These are phyloP conservation scores for Chaetomidium leptoderma DNA, from an alignment of 495 filamentous ascomycete species.

Conservation along the genomic window DNA sequence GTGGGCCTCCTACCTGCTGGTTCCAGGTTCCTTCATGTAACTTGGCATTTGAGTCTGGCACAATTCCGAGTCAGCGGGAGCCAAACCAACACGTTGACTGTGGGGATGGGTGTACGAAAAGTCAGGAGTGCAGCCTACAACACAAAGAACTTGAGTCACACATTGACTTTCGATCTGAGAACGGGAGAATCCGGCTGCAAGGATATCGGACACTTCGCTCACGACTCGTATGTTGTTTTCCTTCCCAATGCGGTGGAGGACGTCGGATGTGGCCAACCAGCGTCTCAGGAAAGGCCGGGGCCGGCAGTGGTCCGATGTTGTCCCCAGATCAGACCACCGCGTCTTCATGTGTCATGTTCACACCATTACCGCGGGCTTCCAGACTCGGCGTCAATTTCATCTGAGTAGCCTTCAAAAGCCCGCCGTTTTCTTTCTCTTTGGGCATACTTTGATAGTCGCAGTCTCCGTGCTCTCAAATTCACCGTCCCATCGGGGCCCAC, in stretches of 20 bases:
- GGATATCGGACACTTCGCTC: not conserved
- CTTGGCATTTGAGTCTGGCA: no score
- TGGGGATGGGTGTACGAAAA: no score
- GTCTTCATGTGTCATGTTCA: slow-evolving; percentile 12
- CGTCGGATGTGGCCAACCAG: slow-evolving; percentile 1
- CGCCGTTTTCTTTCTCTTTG: not conserved
- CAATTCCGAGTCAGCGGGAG: no score
- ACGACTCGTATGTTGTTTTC: not conserved
- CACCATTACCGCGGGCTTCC: slow-evolving; percentile 4
- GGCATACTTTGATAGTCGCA: no score
- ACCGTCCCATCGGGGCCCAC: no score
- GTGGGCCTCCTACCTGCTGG: no score
- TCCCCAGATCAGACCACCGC: slow-evolving; percentile 14
- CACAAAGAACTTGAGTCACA: no score
- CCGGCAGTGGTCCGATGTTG: slow-evolving; percentile 6
- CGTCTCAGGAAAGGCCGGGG: not conserved
- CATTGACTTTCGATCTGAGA: not conserved
- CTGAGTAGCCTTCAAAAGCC: slow-evolving; percentile 8
- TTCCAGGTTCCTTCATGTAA: no score
- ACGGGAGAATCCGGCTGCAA: slow-evolving; percentile 3
- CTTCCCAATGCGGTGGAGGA: slow-evolving; percentile 1
- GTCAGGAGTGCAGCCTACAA: no score
- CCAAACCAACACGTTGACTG: no score
- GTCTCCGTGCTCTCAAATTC: no score
- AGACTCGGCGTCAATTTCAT: not conserved